phyloP scores from a whole-genome alignment of 257 asterid species.

The Solanum arcanum region DNA sequence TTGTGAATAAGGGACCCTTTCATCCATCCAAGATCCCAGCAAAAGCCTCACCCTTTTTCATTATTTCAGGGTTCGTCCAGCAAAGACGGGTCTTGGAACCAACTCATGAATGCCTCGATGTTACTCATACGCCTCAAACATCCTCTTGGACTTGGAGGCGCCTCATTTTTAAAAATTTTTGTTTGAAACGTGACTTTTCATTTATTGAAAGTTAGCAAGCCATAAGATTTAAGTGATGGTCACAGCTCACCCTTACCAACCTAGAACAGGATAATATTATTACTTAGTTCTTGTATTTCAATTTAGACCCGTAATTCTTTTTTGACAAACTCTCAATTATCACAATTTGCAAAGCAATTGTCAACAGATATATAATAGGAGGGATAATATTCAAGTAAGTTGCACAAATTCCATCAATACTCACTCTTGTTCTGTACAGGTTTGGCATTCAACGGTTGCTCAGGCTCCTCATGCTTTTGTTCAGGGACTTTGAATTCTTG shows the following conservation, averaged over 20 bases:
- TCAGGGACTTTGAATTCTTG: background rate
- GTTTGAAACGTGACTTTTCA: background rate
- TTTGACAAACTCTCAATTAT: background rate
- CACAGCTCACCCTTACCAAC: background rate
- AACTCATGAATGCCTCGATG: background rate
- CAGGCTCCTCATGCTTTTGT: slow-evolving; percentile 9
- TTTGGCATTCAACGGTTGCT: background rate
- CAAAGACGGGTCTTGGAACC: background rate
- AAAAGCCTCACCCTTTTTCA: background rate
- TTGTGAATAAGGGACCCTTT: background rate
- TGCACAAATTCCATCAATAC: background rate
- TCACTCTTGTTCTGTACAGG: slow-evolving; percentile 18
- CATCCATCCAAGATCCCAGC: background rate
- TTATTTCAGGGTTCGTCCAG: background rate
- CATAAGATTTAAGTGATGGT: background rate
- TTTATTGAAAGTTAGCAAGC: background rate
- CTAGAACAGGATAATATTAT: background rate
- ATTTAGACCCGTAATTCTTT: background rate
- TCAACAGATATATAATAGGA: background rate
- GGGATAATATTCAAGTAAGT: background rate
- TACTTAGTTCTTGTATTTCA: background rate
- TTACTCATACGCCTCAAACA: background rate
- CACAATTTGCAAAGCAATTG: background rate
- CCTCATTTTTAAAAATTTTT: background rate
- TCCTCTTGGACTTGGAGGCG: background rate